Evolutionary conservation across 2,329 filamentous ascomycete genomes (phyloP), one percentile per base, ranked within the genome.

Genomic region (Phaeosphaeriaceae sp.): DNA sequence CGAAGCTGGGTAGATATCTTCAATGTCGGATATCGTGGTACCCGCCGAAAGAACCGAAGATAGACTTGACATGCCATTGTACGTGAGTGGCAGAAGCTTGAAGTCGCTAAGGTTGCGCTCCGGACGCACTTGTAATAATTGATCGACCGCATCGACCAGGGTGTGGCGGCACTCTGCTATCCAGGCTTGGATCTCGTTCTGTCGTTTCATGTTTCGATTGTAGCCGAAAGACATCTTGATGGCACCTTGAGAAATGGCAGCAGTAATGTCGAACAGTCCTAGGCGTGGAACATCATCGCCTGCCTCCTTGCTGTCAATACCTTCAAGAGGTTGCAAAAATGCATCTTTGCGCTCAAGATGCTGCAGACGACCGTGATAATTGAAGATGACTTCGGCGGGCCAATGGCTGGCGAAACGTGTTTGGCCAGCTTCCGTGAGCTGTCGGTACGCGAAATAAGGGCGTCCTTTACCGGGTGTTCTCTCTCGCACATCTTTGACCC

Each of bases 341-440:
- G 67, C 60, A 48, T 73, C 71, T 53, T 74, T 70, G 22, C 67
- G 67, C 33, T 74, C 72, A 19, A 71, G 63, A 52, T 70, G 68
- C 48, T 75, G 71, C 40, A 74, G 60, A 45, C 67, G 62, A 7
- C 73, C 73, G 15, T 74, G 64, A 40, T 76, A 76, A 45, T 76
- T 76, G 51, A 76, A 76, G 3, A 69, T 60, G 9, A 72, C 67
- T 53, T 76, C 73, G 21, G 71, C 71, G 22, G 73, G 73, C 73
- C 73, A 76, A 51, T 74, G 71, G 21, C 63, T 63, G 19, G 68
- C 60, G 54, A 72, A 76, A 1, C 62, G 59, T 25, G 65, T 63
- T 48, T 66, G 59, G 10, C 71, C 72, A 51, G 68, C 65, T 46
- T 70, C 61, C 1, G 66, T 66, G 0, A 75, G 58, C 40, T 69